Base-by-base conservation (phyloP, 116 monocot genomes). In the Cymodocea nodosa region DNA sequence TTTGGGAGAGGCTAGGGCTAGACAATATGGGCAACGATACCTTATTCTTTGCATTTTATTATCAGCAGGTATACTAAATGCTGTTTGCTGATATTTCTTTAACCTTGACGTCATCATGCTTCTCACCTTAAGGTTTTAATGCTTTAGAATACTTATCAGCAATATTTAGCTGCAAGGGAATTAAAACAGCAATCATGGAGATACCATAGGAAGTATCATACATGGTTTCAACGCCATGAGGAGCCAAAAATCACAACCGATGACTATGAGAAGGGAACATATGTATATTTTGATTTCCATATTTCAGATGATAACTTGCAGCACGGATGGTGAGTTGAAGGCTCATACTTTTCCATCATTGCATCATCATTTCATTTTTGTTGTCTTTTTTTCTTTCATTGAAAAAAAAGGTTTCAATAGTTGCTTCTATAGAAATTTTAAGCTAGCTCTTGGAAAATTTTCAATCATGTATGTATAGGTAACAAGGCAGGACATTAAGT, bases 211-310 rank as follows among this genome's bases (percentile, higher is more conserved):
- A 89, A 86, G 65, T 99, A 84, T 70, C 84, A 89, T 48, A 99
- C 98, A 51, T 99, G 98, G 98, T 99, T 99, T 81, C 98, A 99
- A 80, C 72, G 98, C 25, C 98, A 99, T 70, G 92, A 89, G 66
- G 92, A 99, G 62, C 98, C 98, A 59, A 89, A 89, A 70, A 78
- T 99, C 44, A 82, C 98, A 16, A 92, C 71, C 52, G 98, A 92
- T 75, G 89, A 99, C 55, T 92, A 70, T 74, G 98, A 99, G 75
- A 82, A 79, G 67, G 98, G 98, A 72, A 81, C 92, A 55, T 99
- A 99, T 66, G 84, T 99, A 16, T 99, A 92, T 75, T 99, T 99
- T 76, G 92, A 99, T 78, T 99, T 92, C 71, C 92, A 92, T 72
- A 77, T 92, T 71, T 66, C 74, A 2, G 89, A 89, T 56, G 98